A percentile compares a stretch with the other conserved stretches of the same genome.
phyloP scores from a whole-genome alignment of 768 basidiomycete species.

The Suillus tomentosus region DNA sequence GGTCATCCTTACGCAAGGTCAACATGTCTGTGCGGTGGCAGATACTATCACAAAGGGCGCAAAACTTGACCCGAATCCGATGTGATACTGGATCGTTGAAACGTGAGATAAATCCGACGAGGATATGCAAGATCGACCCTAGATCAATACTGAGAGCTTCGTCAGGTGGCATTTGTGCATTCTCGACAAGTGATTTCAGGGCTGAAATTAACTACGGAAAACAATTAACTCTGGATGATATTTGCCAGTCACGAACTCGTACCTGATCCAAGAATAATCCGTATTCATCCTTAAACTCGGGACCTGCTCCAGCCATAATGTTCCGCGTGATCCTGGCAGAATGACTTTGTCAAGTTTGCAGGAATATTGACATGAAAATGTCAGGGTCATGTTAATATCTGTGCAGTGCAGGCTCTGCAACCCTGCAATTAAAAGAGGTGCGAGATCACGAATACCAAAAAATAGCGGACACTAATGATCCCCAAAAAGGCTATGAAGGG shows the following conservation, averaged over 20 bases:
- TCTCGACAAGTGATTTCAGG: constrained; percentile 78
- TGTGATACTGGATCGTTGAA: constrained; percentile 54
- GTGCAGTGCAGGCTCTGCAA: constrained; percentile 55
- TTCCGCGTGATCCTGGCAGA: constrained; percentile 49
- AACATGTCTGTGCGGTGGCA: constrained; percentile 63
- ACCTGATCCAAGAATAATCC: constrained; percentile 76
- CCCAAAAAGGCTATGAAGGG: constrained; percentile 69
- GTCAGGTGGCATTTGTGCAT: constrained; percentile 56
- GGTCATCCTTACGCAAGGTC: constrained; percentile 65
- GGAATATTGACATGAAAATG: background rate
- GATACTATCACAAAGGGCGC: constrained; percentile 67
- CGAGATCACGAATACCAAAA: constrained; percentile 60
- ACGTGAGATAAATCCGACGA: constrained; percentile 67
- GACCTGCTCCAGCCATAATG: constrained; percentile 48
- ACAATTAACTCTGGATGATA: constrained; percentile 15
- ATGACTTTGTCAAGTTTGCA: constrained; percentile 5
- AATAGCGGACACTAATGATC: constrained; percentile 56
- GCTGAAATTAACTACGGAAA: constrained; percentile 65
- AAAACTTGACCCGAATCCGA: constrained; percentile 77
- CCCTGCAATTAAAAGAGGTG: constrained; percentile 60
- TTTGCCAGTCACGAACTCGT: constrained; percentile 11
- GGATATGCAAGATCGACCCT: constrained; percentile 55
- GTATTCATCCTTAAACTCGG: constrained; percentile 41
- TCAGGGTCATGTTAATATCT: too few species aligned
- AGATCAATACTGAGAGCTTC: constrained; percentile 66